These are phyloP conservation scores for Phytophthora pistaciae DNA, from an alignment of 352 stramenopile genomes.

Conservation along the genomic window DNA sequence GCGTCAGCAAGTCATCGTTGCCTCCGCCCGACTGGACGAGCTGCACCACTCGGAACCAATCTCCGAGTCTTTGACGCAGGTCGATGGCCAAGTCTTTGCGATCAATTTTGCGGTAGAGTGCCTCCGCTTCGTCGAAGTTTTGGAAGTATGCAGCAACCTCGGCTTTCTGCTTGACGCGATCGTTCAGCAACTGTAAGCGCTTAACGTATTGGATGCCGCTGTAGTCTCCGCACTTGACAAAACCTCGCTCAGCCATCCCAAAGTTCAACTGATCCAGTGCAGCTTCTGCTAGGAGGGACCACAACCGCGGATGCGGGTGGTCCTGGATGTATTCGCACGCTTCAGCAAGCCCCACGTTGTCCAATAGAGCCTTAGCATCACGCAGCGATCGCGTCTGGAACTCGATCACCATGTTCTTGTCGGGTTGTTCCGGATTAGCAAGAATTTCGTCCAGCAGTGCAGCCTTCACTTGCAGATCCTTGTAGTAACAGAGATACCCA, in stretches of 20 bases:
- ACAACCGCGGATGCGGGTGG: conserved; percentile 88
- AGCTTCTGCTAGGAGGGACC: conserved; percentile 88
- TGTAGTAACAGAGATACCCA: conserved; percentile 91
- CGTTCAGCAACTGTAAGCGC: conserved; percentile 84
- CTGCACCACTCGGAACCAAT: conserved; percentile 94
- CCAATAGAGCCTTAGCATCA: conserved; percentile 89
- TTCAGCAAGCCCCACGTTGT: conserved; percentile 83
- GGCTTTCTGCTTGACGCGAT: conserved; percentile 93
- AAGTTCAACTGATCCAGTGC: conserved; percentile 93
- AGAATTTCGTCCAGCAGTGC: conserved; percentile 90
- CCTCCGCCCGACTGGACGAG: conserved; percentile 81
- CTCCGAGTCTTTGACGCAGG: conserved; percentile 88
- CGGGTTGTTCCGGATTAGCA: conserved; percentile 77
- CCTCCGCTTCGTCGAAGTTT: conserved; percentile 93
- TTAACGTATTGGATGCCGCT: conserved; percentile 95
- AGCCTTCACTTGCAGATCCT: conserved; percentile 88
- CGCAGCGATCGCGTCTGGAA: conserved; percentile 90
- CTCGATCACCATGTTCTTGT: conserved; percentile 86
- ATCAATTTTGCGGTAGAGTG: conserved; percentile 94
- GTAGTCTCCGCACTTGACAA: conserved; percentile 94
- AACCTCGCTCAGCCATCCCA: conserved; percentile 92
- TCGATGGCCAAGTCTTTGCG: conserved; percentile 95
- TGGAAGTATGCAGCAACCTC: conserved; percentile 93
- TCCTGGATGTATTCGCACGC: conserved; percentile 88
- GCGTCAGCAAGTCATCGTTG: conserved; percentile 81